Evolutionary conservation across 1,284 basidiomycete species (phyloP).

Genomic region (Ganoderma resinaceum): DNA sequence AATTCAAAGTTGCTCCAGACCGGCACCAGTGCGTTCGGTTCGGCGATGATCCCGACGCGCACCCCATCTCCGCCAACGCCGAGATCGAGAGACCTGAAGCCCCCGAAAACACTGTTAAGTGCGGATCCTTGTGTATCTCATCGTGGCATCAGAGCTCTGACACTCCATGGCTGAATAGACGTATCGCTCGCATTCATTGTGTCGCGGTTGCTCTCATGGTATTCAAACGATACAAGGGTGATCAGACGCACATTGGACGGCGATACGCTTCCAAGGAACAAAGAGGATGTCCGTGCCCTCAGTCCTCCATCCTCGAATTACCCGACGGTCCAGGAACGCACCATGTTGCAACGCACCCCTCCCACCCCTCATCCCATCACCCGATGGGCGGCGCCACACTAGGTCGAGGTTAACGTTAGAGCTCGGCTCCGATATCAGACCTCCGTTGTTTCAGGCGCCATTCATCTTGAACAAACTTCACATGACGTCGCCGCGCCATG

Average conservation of each 20-base stretch:
- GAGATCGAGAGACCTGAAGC: constrained; percentile 15
- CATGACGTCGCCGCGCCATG: neutral
- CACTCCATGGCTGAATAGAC: neutral
- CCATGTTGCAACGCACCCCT: too few relatives aligned
- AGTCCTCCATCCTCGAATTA: neutral
- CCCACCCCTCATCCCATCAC: too few relatives aligned
- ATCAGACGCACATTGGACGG: neutral
- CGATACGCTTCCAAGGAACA: constrained; percentile 12
- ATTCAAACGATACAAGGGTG: constrained; percentile 11
- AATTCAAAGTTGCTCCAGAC: neutral
- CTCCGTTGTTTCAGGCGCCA: neutral
- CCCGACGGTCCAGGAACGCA: too few relatives aligned
- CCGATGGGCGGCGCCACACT: neutral
- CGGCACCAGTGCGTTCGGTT: constrained; percentile 4
- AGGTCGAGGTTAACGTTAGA: neutral
- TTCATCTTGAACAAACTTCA: neutral
- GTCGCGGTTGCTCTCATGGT: constrained; percentile 9
- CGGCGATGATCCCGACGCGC: constrained; percentile 3
- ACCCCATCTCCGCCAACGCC: constrained; percentile 14
- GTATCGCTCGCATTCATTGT: constrained; percentile 8
- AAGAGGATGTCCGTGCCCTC: constrained; percentile 8
- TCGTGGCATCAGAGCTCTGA: too few relatives aligned
- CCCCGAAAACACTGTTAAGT: constrained; percentile 14
- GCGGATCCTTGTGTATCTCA: too few relatives aligned
- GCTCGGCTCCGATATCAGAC: neutral